Conservation (phyloP, 148 eudicot species). For the Camellia japonica region DNA sequence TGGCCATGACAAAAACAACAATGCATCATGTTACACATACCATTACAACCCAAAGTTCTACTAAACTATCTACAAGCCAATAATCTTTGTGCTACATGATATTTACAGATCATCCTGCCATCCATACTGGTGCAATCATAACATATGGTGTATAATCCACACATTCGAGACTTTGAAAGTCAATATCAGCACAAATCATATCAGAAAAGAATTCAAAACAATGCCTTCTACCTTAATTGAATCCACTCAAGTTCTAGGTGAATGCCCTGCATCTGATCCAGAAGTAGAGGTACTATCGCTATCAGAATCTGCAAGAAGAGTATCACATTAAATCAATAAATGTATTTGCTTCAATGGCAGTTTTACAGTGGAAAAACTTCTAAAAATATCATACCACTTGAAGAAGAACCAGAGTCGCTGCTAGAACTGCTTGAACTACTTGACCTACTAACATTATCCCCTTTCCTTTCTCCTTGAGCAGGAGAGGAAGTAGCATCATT, state of each 20-base stretch:
- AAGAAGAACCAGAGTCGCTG: conserved; percentile 87
- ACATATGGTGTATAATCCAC: too few species aligned
- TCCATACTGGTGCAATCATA: neutral
- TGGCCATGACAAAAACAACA: neutral
- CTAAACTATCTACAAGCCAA: neutral
- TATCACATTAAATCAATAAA: conserved; percentile 6
- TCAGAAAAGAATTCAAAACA: neutral
- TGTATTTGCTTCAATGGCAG: neutral
- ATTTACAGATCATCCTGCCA: neutral
- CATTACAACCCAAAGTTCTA: neutral
- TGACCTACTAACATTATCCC: conserved; percentile 53
- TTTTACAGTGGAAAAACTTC: neutral
- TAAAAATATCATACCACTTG: conserved; percentile 47
- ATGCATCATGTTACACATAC: neutral
- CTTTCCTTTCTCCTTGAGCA: conserved; percentile 49
- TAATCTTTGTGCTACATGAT: neutral
- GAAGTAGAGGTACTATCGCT: conserved; percentile 73
- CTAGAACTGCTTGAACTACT: conserved; percentile 96
- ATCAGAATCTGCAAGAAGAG: conserved; percentile 64
- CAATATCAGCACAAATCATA: neutral
- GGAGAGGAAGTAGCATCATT: conserved; percentile 34
- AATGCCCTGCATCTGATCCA: conserved; percentile 65
- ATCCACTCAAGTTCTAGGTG: conserved; percentile 35
- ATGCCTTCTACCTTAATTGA: conserved; percentile 27
- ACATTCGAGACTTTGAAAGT: neutral